Evolutionary conservation across 371 early-diverging fungal genomes (phyloP).

Genomic region (Catenaria anguillulae): DNA sequence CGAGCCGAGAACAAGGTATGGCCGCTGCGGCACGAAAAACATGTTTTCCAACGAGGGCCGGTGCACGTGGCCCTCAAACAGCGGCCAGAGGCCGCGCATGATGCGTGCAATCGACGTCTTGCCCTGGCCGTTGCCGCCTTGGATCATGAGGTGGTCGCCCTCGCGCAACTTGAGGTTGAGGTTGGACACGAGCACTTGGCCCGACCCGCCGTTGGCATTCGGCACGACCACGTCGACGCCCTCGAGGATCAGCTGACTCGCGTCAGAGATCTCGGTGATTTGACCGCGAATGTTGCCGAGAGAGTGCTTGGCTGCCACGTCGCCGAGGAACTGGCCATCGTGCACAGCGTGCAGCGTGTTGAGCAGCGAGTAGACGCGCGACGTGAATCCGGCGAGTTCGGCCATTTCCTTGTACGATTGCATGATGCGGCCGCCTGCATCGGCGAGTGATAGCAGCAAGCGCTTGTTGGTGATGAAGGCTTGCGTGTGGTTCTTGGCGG

Average conservation of each 20-base stretch:
- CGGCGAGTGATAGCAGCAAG: constrained; percentile 63
- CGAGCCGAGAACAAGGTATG: constrained; percentile 78
- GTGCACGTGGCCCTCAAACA: constrained; percentile 64
- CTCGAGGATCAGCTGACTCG: constrained; percentile 41
- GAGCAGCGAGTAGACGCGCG: constrained; percentile 61
- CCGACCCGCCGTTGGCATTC: constrained; percentile 37
- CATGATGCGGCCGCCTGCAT: constrained; percentile 85
- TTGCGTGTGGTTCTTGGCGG: constrained; percentile 47
- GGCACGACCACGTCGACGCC: constrained; percentile 53
- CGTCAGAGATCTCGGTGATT: constrained; percentile 20
- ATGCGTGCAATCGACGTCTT: constrained; percentile 86
- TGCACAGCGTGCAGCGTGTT: constrained; percentile 47
- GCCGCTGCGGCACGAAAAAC: constrained; percentile 91
- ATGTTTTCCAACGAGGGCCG: constrained; percentile 62
- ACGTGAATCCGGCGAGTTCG: constrained; percentile 71
- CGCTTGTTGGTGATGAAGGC: constrained; percentile 82
- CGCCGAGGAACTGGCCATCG: constrained; percentile 17
- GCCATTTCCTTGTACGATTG: constrained; percentile 73
- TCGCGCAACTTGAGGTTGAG: neutral
- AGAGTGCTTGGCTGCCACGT: constrained; percentile 16
- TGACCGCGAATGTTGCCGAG: constrained; percentile 37
- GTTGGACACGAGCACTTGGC: constrained; percentile 14
- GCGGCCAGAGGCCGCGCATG: constrained; percentile 77
- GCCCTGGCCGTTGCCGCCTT: constrained; percentile 77
- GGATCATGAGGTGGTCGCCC: constrained; percentile 35